Percentiles rank a stretch among this genome's conserved stretches.
Conservation (phyloP, 768 basidiomycete genomes). For the Pleurotus sapidus region DNA sequence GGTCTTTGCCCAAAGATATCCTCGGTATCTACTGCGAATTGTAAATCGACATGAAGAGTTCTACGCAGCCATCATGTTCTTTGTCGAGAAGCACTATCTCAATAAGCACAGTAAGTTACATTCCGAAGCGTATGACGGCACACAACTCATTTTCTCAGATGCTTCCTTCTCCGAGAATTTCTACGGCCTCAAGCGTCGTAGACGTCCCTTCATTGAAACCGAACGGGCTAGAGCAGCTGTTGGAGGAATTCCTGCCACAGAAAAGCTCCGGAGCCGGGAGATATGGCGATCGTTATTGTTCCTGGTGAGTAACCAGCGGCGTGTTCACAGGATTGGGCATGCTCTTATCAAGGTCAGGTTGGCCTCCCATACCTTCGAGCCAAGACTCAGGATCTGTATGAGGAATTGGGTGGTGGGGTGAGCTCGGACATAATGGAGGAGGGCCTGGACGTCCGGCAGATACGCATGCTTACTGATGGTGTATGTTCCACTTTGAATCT, state of each 20-base stretch:
- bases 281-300: conserved; percentile 76
- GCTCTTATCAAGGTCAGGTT: conserved; percentile 45
- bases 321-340: not conserved
- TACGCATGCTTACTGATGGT: conserved; percentile 47
- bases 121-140: not conserved
- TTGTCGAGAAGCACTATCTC: conserved; percentile 91
- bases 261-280: conserved; percentile 64
- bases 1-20: conserved; percentile 95
- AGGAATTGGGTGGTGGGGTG: conserved; percentile 82
- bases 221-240: conserved; percentile 68
- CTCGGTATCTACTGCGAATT: conserved; percentile 85
- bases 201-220: conserved; percentile 67
- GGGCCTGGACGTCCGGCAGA: conserved; percentile 38
- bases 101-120: conserved; percentile 68
- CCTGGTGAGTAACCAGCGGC: conserved; percentile 51
- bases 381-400: conserved; percentile 88
- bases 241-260: conserved; percentile 59
- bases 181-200: conserved; percentile 84
- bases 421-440: conserved; percentile 65
- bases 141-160: conserved; percentile 41
- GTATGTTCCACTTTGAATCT: conserved; percentile 29
- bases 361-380: conserved; percentile 88
- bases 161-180: conserved; percentile 96
- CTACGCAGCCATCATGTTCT: conserved; percentile 84
- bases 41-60: conserved; percentile 97